Evolutionary conservation across 257 asterid genomes (phyloP).

Genomic region (Solanum etuberosum): DNA sequence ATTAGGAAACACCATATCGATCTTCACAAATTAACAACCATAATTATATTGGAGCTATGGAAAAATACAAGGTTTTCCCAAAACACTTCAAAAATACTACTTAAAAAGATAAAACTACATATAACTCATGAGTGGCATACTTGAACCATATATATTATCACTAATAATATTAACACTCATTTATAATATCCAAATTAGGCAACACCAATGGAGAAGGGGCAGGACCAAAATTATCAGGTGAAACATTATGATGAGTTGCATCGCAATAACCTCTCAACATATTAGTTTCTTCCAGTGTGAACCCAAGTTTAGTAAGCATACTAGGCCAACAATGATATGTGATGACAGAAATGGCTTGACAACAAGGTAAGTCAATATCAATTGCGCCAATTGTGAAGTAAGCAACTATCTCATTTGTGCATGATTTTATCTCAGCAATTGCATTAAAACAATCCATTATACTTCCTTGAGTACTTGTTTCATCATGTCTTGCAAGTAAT

Average conservation of each 20-base stretch:
- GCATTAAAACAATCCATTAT: slow-evolving; percentile 6
- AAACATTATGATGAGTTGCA: background rate
- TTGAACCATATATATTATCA: too few relatives aligned
- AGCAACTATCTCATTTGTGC: slow-evolving; percentile 10
- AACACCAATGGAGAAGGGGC: slow-evolving; percentile 5
- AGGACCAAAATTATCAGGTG: background rate
- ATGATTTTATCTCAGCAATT: slow-evolving; percentile 9
- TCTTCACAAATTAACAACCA: background rate
- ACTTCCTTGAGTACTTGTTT: background rate
- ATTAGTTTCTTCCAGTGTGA: slow-evolving; percentile 3
- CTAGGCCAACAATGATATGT: slow-evolving; percentile 19
- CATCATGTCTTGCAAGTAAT: background rate
- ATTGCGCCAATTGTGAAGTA: slow-evolving; percentile 3
- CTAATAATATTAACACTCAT: background rate
- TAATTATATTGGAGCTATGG: background rate
- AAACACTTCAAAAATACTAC: background rate
- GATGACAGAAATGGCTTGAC: slow-evolving; percentile 6
- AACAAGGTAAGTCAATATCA: slow-evolving; percentile 9
- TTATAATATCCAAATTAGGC: background rate
- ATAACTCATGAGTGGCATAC: background rate
- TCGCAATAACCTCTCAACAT: slow-evolving; percentile 9
- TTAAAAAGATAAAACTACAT: background rate
- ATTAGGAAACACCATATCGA: background rate
- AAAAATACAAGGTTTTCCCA: background rate
- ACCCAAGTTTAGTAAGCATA: slow-evolving; percentile 1